phyloP scores from a whole-genome alignment of 768 basidiomycete species.

The Kwoniella sp. region DNA sequence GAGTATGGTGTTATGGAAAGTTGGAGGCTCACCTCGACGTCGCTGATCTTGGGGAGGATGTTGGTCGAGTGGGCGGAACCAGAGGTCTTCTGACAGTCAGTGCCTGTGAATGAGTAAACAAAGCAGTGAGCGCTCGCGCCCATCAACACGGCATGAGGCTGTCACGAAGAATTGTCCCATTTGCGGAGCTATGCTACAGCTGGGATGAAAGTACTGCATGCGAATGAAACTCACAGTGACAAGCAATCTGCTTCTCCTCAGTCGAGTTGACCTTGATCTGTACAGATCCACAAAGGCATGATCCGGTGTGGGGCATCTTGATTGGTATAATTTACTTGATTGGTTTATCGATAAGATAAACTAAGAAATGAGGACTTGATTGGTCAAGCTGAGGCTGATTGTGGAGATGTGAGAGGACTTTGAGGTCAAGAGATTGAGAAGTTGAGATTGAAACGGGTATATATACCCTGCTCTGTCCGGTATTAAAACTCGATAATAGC shows the following conservation, averaged over 20 bases:
- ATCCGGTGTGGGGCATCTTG: slow-evolving; percentile 32
- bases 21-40: slow-evolving; percentile 33
- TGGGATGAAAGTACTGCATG: too few relatives aligned
- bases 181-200: too few relatives aligned
- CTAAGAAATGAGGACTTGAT: neutral
- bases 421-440: neutral
- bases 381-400: neutral
- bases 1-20: too few relatives aligned
- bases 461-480: neutral
- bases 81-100: slow-evolving; percentile 38
- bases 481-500: too few relatives aligned
- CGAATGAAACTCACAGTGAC: slow-evolving; percentile 45
- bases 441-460: neutral
- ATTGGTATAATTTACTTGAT: neutral
- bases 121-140: too few relatives aligned
- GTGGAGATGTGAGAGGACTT: slow-evolving; percentile 1
- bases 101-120: slow-evolving; percentile 23
- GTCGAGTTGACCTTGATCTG: slow-evolving; percentile 26
- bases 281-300: slow-evolving; percentile 36
- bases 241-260: slow-evolving; percentile 35
- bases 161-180: too few relatives aligned
- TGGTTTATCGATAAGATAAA: slow-evolving; percentile 11
- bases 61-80: slow-evolving; percentile 37
- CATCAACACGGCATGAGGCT: too few relatives aligned
- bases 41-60: slow-evolving; percentile 28